phyloP scores from a whole-genome alignment of 2,329 filamentous ascomycete species.

The Ophiostoma fasciatum region DNA sequence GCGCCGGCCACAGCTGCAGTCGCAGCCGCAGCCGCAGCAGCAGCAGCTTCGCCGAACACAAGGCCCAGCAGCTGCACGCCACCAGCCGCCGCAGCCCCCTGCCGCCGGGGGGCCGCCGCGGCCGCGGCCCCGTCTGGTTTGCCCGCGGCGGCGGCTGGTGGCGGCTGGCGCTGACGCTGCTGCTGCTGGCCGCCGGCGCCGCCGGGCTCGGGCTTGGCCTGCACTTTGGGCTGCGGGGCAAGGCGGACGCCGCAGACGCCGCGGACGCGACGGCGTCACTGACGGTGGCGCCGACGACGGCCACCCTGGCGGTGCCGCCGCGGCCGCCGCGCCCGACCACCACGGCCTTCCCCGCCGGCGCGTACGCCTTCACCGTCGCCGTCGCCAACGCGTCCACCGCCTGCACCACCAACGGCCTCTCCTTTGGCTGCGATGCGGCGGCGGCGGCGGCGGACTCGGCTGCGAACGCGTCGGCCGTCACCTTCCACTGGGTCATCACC shows the following conservation, averaged over 20 bases:
- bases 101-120: neutral
- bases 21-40: neutral
- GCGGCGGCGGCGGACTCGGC: conserved; percentile 25
- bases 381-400: conserved; percentile 36
- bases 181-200: conserved; percentile 19
- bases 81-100: too few relatives aligned
- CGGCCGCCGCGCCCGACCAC: too few relatives aligned
- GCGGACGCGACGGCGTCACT: too few relatives aligned
- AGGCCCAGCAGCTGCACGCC: neutral
- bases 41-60: neutral
- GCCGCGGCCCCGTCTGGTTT: conserved; percentile 12
- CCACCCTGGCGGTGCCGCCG: too few relatives aligned
- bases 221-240: conserved; percentile 21
- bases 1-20: neutral
- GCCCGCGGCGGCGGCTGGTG: conserved; percentile 19
- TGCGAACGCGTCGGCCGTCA: conserved; percentile 26
- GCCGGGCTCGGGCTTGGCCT: conserved; percentile 26
- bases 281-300: too few relatives aligned
- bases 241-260: too few relatives aligned
- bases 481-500: conserved; percentile 47
- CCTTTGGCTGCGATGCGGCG: conserved; percentile 48
- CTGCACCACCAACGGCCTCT: conserved; percentile 42
- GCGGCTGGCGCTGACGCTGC: conserved; percentile 17
- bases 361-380: conserved; percentile 45
- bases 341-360: conserved; percentile 51